Conservation (phyloP, 495 filamentous ascomycete genomes). For the Tuber calosporum region DNA sequence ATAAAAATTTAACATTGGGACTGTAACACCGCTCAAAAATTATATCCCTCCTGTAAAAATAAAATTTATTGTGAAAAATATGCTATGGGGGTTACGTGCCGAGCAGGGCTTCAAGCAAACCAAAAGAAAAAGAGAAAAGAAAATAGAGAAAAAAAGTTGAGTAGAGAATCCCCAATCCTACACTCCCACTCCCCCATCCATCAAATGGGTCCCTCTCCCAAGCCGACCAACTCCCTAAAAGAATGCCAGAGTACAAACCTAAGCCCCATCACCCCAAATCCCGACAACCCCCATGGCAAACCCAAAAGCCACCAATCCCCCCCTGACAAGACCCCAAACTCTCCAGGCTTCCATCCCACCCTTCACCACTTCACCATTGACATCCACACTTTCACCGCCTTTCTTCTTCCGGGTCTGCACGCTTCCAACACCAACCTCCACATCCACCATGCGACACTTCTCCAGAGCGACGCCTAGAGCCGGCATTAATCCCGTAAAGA, state of each 20-base stretch:
- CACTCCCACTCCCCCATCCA: not conserved
- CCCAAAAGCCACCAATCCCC: conserved; percentile 31
- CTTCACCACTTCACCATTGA: conserved; percentile 41
- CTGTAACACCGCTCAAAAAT: too few relatives aligned
- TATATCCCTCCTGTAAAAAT: too few relatives aligned
- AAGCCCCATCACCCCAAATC: conserved; percentile 39
- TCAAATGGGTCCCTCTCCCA: not conserved
- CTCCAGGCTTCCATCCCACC: conserved; percentile 36
- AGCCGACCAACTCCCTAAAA: not conserved
- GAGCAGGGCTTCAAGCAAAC: too few relatives aligned
- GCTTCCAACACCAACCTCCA: conserved; percentile 35
- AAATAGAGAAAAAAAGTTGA: not conserved
- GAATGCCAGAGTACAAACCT: not conserved
- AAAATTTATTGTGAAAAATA: too few relatives aligned
- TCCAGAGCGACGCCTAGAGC: conserved; percentile 45
- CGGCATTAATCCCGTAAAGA: conserved; percentile 52
- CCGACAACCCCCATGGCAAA: conserved; percentile 38
- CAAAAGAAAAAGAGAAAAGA: not conserved
- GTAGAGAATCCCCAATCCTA: not conserved
- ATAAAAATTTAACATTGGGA: too few relatives aligned
- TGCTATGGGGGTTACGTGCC: too few relatives aligned
- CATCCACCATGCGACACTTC: conserved; percentile 39
- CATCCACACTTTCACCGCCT: conserved; percentile 26
- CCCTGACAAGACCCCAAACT: conserved; percentile 36
- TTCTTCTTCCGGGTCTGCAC: conserved; percentile 26